Base-by-base conservation (phyloP, 208 protist species). In the Jaenimonas drosophilae region DNA sequence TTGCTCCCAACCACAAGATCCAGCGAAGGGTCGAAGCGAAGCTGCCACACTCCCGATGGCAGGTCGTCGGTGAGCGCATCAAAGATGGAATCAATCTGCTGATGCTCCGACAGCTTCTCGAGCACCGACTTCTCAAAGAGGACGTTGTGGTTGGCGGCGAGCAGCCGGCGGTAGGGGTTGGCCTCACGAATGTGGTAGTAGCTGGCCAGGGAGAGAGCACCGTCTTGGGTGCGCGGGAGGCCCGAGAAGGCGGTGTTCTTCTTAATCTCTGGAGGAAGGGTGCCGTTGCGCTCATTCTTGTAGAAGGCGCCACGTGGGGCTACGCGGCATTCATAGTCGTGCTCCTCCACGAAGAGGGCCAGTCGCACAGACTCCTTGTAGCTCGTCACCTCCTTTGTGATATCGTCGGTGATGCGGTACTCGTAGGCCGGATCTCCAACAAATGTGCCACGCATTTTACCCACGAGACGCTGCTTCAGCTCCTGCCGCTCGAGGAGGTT, bases 401-500 rank as follows among this genome's bases (percentile, higher is more conserved):
- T 7, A 16, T 59, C 44, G 24, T 70, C 62, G 14, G 39, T 51
- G 12, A 92, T 55, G 21, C 84, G 78, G 49, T 92, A 92, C 58
- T 92, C 84, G 58, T 89, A 92, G 1, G 84, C 73, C 1, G 84
- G 79, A 45, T 92, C 84, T 3, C 84, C 84, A 33, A 92, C 70
- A 49, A 88, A 91, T 3, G 57, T 47, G 1, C 83, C 83, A 26
- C 64, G 73, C 63, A 88, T 70, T n/a, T 69, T 64, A 12, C 70
- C 59, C 32, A 88, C 51, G 37, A 91, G 62, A 29, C 52, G 31
- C 51, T 72, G 57, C 64, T 91, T 91, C 45, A 71, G 60, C 38
- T 88, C 68, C 41, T 61, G 61, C 42, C 54, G 61, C 25, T 63
- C 40, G 9, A 73, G 51, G 34, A 50, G 46, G 48, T 83, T 61